Conservation (phyloP, 805 yeast genomes). For the Saccharomycopsis capsularis region DNA sequence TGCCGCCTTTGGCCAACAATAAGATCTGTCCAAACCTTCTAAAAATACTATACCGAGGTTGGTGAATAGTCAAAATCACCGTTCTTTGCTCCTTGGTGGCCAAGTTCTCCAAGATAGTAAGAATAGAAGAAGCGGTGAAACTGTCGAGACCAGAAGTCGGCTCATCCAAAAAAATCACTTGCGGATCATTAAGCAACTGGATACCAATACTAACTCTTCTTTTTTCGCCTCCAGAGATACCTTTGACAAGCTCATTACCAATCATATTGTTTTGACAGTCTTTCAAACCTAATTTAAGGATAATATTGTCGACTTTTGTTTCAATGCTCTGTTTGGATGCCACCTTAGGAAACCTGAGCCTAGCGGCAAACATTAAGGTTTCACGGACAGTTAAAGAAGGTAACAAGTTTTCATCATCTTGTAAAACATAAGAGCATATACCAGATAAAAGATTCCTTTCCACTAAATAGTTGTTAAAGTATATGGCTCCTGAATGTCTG, state of each 20-base stretch:
- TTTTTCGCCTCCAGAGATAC: conserved; percentile 75
- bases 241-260: conserved; percentile 54
- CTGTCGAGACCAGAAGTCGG: conserved; percentile 88
- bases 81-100: conserved; percentile 54
- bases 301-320: conserved; percentile 45
- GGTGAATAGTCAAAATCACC: conserved; percentile 73
- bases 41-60: conserved; percentile 67
- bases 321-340: conserved; percentile 37
- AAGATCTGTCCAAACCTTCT: conserved; percentile 62
- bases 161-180: conserved; percentile 69
- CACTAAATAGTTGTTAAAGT: conserved; percentile 36
- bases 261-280: conserved; percentile 74
- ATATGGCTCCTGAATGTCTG: conserved; percentile 35
- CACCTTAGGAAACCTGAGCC: conserved; percentile 47
- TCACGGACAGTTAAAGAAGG: conserved; percentile 72
- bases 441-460: conserved; percentile 32
- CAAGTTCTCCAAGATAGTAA: conserved; percentile 50
- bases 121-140: conserved; percentile 63
- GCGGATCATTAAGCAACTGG: conserved; percentile 67
- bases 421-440: conserved; percentile 71
- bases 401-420: conserved; percentile 67
- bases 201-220: conserved; percentile 78
- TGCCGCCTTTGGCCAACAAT: conserved; percentile 66
- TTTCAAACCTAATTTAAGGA: conserved; percentile 58
- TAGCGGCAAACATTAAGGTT: conserved; percentile 67